Percentiles rank a stretch among this genome's conserved stretches.
These are phyloP conservation scores for Leucosporidium yakuticum DNA, from an alignment of 768 basidiomycete genomes.

Conservation along the genomic window DNA sequence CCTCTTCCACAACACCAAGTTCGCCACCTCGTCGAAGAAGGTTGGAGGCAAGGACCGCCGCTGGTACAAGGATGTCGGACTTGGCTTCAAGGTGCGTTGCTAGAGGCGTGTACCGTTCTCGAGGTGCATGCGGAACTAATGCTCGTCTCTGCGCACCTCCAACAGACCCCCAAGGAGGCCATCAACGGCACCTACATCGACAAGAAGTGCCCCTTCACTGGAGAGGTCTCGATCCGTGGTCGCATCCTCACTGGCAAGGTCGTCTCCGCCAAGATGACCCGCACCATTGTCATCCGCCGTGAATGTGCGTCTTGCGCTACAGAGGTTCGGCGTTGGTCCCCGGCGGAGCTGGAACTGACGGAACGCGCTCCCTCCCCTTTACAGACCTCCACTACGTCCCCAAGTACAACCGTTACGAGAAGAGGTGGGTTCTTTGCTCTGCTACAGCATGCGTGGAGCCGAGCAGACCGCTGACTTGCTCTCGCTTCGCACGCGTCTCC, in stretches of 20 bases:
- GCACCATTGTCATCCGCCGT: constrained; percentile 88
- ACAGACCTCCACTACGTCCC: constrained; percentile 88
- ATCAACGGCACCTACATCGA: constrained; percentile 93
- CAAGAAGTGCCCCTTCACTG: constrained; percentile 99
- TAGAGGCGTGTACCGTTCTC: not conserved
- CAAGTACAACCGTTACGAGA: constrained; percentile 99
- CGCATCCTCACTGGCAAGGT: constrained; percentile 98
- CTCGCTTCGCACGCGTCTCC: not conserved
- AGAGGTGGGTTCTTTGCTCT: constrained; percentile 44
- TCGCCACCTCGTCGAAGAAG: constrained; percentile 83
- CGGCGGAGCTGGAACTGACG: not conserved
- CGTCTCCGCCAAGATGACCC: constrained; percentile 98
- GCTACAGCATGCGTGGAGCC: not conserved
- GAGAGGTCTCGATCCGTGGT: constrained; percentile 93
- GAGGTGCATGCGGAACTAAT: not conserved
- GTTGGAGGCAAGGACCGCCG: constrained; percentile 88
- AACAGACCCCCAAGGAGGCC: constrained; percentile 82
- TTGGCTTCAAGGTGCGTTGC: constrained; percentile 36
- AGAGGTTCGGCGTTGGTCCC: not conserved
- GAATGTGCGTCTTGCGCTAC: constrained; percentile 40
- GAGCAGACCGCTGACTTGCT: not conserved
- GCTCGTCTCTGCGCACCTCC: no score
- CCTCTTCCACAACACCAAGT: constrained; percentile 96
- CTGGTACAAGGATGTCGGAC: constrained; percentile 73
- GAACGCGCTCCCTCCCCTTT: not conserved